These are phyloP conservation scores for Pseudognaphalium luteoalbum DNA, from an alignment of 129 eudicot species.

Conservation along the genomic window DNA sequence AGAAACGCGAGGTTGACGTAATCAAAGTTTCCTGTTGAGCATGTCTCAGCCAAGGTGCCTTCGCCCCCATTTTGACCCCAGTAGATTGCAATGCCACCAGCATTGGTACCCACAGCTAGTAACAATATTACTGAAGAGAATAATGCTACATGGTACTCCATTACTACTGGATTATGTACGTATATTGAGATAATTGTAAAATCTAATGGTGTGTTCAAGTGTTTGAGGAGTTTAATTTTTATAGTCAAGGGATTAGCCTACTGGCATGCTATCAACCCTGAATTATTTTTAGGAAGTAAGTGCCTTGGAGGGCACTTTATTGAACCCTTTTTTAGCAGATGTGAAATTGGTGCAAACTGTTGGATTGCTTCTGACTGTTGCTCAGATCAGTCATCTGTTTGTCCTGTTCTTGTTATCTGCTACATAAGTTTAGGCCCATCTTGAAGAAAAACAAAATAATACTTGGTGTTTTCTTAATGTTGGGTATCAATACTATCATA, in stretches of 20 bases:
- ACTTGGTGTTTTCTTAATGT: too few relatives aligned
- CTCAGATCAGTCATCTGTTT: not conserved
- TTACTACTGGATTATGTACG: not conserved
- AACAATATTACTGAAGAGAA: conserved; percentile 20
- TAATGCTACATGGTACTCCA: conserved; percentile 16
- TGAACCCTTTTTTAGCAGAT: conserved; percentile 2
- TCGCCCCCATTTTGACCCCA: conserved; percentile 49
- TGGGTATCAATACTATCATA: not conserved
- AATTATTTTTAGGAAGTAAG: not conserved
- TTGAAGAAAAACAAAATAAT: too few relatives aligned
- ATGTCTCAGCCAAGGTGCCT: conserved; percentile 38
- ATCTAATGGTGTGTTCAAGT: conserved; percentile 1
- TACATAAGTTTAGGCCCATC: too few relatives aligned
- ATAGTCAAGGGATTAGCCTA: conserved; percentile 12
- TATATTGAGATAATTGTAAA: not conserved
- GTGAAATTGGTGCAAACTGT: not conserved
- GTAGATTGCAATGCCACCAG: conserved; percentile 43
- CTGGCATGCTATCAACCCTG: not conserved
- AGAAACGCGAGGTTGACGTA: conserved; percentile 40
- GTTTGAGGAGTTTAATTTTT: conserved; percentile 17
- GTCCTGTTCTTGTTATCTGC: too few relatives aligned
- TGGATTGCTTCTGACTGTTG: not conserved
- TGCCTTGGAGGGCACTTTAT: conserved; percentile 21
- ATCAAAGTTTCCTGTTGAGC: conserved; percentile 31
- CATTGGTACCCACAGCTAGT: conserved; percentile 30